Base-by-base conservation (phyloP, 257 asterid species). In the Gentiana straminea region DNA sequence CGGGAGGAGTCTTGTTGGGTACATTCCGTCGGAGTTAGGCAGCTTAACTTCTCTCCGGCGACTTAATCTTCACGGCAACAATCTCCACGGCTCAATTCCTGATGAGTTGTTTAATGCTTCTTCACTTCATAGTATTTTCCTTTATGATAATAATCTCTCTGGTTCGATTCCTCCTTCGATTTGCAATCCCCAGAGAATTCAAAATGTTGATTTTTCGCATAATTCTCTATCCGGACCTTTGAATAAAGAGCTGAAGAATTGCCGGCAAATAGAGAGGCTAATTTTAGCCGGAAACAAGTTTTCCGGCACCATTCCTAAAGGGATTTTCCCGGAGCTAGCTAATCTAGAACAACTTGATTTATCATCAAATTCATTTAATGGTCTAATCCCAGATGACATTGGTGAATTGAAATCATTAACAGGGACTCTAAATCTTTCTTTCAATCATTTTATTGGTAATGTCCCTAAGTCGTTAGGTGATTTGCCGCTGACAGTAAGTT, bases 11-110 rank as follows among this genome's bases (percentile, higher is more conserved):
- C 87, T 91, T 70, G 73, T 72, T 50, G 94, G 97, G 33, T 87
- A 91, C 52, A 81, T 91, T 24, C 97, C 98, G 53, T 91, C 97
- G 50, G 98, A 91, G 90, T 77, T 87, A 0, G 98, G 98, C 35
- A 71, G 65, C 47, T 62, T 91, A 54, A 52, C 71, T 15, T 84
- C 83, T 58, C 97, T 91, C 77, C 90, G 98, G 59, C 92, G 94
- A 2, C 81, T 91, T 3, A 91, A 91, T 51, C 75, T 91, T 35
- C 97, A 91, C 46, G 97, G 87, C 3, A 91, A 91, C 48, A 69
- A 67, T 10, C 73, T 91, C 52, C 74, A 84, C 58, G 98, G 98
- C 52, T 75, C 90, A 1, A 75, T 91, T 49, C 98, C 98, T 32
- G 95, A 79, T 10, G 90, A 84, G 58, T 53, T 91, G 15, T 85